Evolutionary conservation across 768 basidiomycete species (phyloP), one percentile per base, ranked within the genome.

Genomic region (Lactifluus rugatus): DNA sequence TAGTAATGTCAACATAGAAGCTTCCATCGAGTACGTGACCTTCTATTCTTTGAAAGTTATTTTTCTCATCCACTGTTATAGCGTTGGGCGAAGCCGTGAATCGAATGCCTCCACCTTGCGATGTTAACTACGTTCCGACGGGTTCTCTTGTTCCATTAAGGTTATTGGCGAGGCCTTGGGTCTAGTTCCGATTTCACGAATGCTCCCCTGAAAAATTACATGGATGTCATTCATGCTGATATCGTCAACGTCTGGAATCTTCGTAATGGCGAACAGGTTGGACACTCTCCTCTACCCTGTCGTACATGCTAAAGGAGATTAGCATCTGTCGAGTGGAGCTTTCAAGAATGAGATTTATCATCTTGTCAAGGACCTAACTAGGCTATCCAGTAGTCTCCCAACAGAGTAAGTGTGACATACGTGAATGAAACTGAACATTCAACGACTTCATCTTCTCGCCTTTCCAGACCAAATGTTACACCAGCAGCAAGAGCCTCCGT

Each of bases 81-180:
- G 57, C 5, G 32, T 58, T 14, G 57, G 57, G 19, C 46, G 16
- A 44, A 42, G 39, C 41, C 41, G 57, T 58, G 19, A 58, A 52
- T 54, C 16, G n/a, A 16, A 34, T 44, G 25, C 17, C 2, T 19
- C 17, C 19, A 36, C 16, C 19, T 21, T 16, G 6, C 7, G 16
- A 52, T n/a, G 13, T 19, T 2, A 16, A 19, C 8, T 23, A 26
- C 21, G 19, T 26, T 6, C 23, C 3, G 39, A 49, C 32, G 4
- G 34, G 36, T 13, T n/a, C 13, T 14, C 37, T 41, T 19, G 5
- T 10, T 17, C 34, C 44, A n/a, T 21, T 16, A 45, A 57, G 57
- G 57, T 39, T 58, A 58, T 34, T 58, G 57, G 57, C 17, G 46
- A 16, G 16, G 17, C 17, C 37, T 58, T 17, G 21, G 28, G 51